Percentiles rank a stretch among this genome's conserved stretches.
Evolutionary conservation across 441 rosid species (phyloP).

Genomic region (Erysimum pusillum): DNA sequence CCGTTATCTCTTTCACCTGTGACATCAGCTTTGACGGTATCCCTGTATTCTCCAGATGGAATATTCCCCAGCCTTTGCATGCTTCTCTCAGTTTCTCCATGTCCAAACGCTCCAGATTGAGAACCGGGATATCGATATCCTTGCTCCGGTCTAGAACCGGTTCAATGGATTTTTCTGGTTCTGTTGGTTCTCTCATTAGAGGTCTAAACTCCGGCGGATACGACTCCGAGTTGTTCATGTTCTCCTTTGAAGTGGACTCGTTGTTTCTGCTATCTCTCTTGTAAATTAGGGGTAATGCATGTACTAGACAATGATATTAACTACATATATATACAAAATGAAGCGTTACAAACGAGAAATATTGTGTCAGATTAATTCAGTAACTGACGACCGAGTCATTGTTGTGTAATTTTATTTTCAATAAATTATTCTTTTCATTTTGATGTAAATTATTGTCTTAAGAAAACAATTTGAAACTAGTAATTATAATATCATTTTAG

Average conservation of each 20-base stretch:
- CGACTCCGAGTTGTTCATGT: slow-evolving; percentile 50
- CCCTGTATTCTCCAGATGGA: slow-evolving; percentile 67
- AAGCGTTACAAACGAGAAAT: background rate
- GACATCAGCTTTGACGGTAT: slow-evolving; percentile 52
- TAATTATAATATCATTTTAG: background rate
- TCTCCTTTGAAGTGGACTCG: background rate
- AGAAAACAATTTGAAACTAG: background rate
- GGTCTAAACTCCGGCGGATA: slow-evolving; percentile 64
- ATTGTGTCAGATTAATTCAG: background rate
- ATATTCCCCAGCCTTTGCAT: slow-evolving; percentile 71
- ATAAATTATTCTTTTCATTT: background rate
- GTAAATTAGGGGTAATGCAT: background rate
- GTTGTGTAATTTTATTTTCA: background rate
- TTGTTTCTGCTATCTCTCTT: background rate
- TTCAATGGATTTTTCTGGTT: slow-evolving; percentile 4
- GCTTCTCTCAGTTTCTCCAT: slow-evolving; percentile 56
- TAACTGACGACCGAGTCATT: background rate
- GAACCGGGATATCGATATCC: slow-evolving; percentile 50
- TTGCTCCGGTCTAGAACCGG: background rate
- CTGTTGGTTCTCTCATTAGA: background rate
- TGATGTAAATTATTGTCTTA: background rate
- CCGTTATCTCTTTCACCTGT: slow-evolving; percentile 52
- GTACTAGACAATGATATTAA: background rate
- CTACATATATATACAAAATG: background rate
- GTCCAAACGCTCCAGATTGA: slow-evolving; percentile 56